Conservation (phyloP, 2,329 filamentous ascomycete species). For the Fusarium papillatum region DNA sequence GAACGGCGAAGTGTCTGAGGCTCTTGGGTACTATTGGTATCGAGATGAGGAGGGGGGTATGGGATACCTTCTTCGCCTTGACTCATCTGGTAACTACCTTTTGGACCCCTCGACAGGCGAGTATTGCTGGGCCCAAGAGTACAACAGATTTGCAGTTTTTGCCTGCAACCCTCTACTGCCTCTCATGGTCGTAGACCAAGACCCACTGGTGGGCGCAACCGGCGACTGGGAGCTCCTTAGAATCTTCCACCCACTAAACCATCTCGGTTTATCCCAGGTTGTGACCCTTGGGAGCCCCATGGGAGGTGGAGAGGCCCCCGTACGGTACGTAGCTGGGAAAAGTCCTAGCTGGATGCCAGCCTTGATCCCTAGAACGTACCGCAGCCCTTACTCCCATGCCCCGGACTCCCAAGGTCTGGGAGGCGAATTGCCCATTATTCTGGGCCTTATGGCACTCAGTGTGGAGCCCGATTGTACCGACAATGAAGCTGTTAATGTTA, state of each 20-base stretch:
- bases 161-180: neutral
- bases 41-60: neutral
- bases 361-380: neutral
- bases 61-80: neutral
- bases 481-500: no score
- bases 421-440: neutral
- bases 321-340: neutral
- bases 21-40: neutral
- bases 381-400: fast-evolving
- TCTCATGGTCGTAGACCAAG: neutral
- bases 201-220: neutral
- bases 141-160: neutral
- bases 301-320: neutral
- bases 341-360: neutral
- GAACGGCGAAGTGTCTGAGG: neutral
- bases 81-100: neutral
- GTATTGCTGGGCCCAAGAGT: neutral
- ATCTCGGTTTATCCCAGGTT: neutral
- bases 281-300: neutral
- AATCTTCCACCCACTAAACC: neutral
- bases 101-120: neutral
- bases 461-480: neutral
- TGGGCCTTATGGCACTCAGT: neutral
- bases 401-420: neutral
- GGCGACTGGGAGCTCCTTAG: neutral